These are phyloP conservation scores for Penicillium daleae DNA, from an alignment of 495 filamentous ascomycete species.

Conservation along the genomic window DNA sequence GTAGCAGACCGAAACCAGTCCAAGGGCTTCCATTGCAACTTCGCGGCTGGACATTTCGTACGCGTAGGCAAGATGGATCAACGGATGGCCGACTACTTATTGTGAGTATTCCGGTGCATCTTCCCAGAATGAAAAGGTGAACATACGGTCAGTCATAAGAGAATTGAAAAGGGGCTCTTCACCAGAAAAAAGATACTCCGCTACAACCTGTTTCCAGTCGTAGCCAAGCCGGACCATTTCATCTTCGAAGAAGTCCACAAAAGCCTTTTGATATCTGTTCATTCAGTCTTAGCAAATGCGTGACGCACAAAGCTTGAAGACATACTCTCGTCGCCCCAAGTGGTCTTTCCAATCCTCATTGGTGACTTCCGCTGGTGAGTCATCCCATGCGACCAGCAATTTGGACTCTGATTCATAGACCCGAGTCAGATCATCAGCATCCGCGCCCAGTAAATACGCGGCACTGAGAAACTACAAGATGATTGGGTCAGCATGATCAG, in stretches of 20 bases:
- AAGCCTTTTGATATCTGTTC: constrained; percentile 80
- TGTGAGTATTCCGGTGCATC: constrained; percentile 14
- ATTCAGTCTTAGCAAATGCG: not conserved
- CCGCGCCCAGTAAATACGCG: constrained; percentile 80
- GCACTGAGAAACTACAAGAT: constrained; percentile 66
- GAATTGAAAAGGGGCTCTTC: constrained; percentile 77
- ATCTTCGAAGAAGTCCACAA: constrained; percentile 91
- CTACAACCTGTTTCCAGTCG: constrained; percentile 79
- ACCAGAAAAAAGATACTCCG: constrained; percentile 75
- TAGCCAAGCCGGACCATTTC: constrained; percentile 74
- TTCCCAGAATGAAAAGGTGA: not conserved
- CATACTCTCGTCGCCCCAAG: constrained; percentile 68
- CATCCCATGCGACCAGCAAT: constrained; percentile 76
- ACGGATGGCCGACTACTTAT: constrained; percentile 74
- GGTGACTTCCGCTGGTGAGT: constrained; percentile 82
- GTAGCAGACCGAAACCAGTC: constrained; percentile 71
- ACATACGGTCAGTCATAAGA: constrained; percentile 76
- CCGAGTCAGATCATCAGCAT: constrained; percentile 67
- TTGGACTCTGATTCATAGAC: constrained; percentile 79
- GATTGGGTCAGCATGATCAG: constrained; percentile 20
- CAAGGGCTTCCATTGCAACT: constrained; percentile 82
- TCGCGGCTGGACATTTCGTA: constrained; percentile 80
- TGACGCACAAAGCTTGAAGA: constrained; percentile 1
- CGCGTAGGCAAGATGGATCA: constrained; percentile 89
- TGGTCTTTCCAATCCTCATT: constrained; percentile 84